Conservation (phyloP, 1,284 basidiomycete genomes). For the Singerocomus inundabilis region DNA sequence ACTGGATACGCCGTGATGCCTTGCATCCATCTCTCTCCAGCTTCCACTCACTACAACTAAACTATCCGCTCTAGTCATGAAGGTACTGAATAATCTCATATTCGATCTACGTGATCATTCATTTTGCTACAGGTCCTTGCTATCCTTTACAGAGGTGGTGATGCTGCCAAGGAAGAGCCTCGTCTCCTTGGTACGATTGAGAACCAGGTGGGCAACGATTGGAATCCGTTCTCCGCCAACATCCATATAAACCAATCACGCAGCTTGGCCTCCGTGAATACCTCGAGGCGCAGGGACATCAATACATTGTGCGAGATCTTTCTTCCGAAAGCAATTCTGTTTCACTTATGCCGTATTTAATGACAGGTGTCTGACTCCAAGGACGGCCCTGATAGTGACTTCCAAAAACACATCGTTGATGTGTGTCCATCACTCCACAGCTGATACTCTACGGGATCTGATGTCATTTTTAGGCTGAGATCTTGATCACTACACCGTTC, state of each 20-base stretch:
- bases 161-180: conserved; percentile 77
- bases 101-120: background rate
- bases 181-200: conserved; percentile 88
- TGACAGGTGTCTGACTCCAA: conserved; percentile 80
- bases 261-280: conserved; percentile 74
- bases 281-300: conserved; percentile 76
- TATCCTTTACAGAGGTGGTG: conserved; percentile 74
- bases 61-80: conserved; percentile 20
- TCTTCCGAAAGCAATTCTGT: background rate
- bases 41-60: background rate
- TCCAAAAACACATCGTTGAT: conserved; percentile 87
- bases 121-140: conserved; percentile 62
- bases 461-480: conserved; percentile 53
- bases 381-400: conserved; percentile 82
- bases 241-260: conserved; percentile 5
- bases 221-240: background rate
- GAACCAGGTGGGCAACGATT: conserved; percentile 60
- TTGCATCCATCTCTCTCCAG: background rate
- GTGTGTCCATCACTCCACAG: conserved; percentile 41
- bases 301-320: conserved; percentile 55
- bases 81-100: conserved; percentile 16
- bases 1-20: background rate
- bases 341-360: conserved; percentile 1
- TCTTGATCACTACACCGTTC: conserved; percentile 91
- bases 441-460: conserved; percentile 3